These are phyloP conservation scores for Microbotryum silenes-acaulis DNA, from an alignment of 1,284 basidiomycete species.

Conservation along the genomic window DNA sequence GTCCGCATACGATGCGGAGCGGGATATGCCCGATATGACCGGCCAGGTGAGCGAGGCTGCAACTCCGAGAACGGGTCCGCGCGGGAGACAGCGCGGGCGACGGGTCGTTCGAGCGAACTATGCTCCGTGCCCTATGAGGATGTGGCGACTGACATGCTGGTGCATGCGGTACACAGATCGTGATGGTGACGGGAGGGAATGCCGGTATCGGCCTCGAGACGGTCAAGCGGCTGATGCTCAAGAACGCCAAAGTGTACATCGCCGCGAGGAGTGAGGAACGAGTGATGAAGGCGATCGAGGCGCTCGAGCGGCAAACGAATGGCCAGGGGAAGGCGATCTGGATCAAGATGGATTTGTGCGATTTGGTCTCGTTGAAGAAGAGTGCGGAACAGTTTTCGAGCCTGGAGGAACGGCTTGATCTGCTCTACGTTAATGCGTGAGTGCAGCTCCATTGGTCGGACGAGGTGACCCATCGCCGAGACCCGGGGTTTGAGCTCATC, in stretches of 20 bases:
- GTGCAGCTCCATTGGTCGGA: background rate
- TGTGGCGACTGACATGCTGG: too few relatives aligned
- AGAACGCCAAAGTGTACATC: slow-evolving; percentile 59
- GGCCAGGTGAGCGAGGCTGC: slow-evolving; percentile 41
- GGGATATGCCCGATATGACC: slow-evolving; percentile 51
- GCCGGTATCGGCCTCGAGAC: slow-evolving; percentile 23
- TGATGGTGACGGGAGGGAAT: slow-evolving; percentile 42
- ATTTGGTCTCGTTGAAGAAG: slow-evolving; percentile 50
- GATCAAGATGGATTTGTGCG: slow-evolving; percentile 54
- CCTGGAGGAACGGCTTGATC: slow-evolving; percentile 42
- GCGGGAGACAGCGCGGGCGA: too few relatives aligned
- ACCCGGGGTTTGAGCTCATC: too few relatives aligned
- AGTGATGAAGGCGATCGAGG: slow-evolving; percentile 49
- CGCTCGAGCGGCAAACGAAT: slow-evolving; percentile 42
- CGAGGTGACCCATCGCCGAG: too few relatives aligned
- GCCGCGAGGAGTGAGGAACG: slow-evolving; percentile 49
- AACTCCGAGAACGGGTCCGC: too few relatives aligned
- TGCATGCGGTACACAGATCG: background rate
- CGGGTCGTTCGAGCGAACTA: too few relatives aligned
- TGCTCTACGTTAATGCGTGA: slow-evolving; percentile 44
- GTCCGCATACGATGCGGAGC: slow-evolving; percentile 43
- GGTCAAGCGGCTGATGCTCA: slow-evolving; percentile 43
- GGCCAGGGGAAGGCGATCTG: slow-evolving; percentile 45
- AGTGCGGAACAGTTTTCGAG: slow-evolving; percentile 50
- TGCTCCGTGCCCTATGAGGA: too few relatives aligned